Evolutionary conservation across 352 stramenopile genomes (phyloP), one percentile per base, ranked within the genome.

Genomic region (Blastocystis sp.): DNA sequence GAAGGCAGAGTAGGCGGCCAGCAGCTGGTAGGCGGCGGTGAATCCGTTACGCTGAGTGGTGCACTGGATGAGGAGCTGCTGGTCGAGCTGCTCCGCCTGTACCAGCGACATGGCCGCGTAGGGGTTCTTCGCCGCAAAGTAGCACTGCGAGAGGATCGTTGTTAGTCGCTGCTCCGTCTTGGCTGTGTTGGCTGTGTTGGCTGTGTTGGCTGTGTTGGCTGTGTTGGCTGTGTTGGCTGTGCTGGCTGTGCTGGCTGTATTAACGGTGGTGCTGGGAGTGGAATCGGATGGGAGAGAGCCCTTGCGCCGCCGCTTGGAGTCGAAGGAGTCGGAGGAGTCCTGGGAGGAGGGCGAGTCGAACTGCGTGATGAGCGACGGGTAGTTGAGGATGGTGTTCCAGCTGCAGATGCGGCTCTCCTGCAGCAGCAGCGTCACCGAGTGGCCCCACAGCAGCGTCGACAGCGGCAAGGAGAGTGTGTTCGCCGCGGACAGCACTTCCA

Each of bases 21-120:
- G 34, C 74, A 43, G 52, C 52, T 84, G 74, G 34, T 69, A 69
- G 2, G 45, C 48, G 48, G 53, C 28, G 53, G 74, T 69, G 61
- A 84, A 84, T 0, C 74, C 74, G 9, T 52, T n/a, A 60, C 56
- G n/a, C 14, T 69, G 23, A 7, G 74, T 84, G 9, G 45, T 11
- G n/a, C 74, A 84, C 28, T 84, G 74, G 66, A 84, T 67, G 0
- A 84, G 28, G n/a, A 84, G 56, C 40, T 84, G 74, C 17, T 84
- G 74, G 23, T 43, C 61, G 14, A 69, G 38, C 66, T 84, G 74
- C 11, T 59, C 74, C 65, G 52, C 59, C 34, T 69, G 53, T n/a
- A 59, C 69, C 4, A 84, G 17, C 38, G 74, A 53, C 38, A 84
- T 53, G 3, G 74, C 74, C 9, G 74, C 74, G 66, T 84, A 64